phyloP scores from a whole-genome alignment of 495 filamentous ascomycete genomes.

The Cudoniella acicularis region DNA sequence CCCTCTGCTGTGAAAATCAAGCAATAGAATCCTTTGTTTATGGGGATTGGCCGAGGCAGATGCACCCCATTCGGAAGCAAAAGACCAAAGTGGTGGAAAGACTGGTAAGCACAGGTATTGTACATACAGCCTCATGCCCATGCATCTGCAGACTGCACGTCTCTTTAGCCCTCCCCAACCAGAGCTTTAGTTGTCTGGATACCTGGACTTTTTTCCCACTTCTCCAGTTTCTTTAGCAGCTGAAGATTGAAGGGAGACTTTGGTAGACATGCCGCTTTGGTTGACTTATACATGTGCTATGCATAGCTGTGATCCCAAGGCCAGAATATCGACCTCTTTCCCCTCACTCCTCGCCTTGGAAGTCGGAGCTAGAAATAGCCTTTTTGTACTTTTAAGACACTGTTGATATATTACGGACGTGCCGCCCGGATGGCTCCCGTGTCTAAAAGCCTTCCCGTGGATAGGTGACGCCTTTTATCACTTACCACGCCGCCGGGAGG shows the following conservation, averaged over 20 bases:
- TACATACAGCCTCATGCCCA: neutral
- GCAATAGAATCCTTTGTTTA: neutral
- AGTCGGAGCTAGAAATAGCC: neutral
- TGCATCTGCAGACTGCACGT: neutral
- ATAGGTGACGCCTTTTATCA: neutral
- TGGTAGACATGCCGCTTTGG: neutral
- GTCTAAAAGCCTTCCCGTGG: neutral
- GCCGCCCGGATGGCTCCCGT: no score
- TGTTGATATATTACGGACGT: neutral
- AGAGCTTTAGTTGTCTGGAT: neutral
- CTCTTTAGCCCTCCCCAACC: neutral
- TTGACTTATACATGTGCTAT: neutral
- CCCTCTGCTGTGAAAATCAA: neutral
- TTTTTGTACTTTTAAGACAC: neutral
- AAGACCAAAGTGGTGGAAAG: neutral
- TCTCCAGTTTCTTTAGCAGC: neutral
- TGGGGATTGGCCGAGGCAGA: neutral
- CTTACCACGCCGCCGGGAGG: neutral
- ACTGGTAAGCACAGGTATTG: neutral
- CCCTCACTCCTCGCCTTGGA: neutral
- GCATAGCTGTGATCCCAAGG: neutral
- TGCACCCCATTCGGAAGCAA: neutral
- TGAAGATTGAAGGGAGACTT: no score
- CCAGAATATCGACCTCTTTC: neutral
- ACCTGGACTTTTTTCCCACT: neutral